Evolutionary conservation across 2,329 filamentous ascomycete species (phyloP).

Genomic region (Clarireedia paspali): DNA sequence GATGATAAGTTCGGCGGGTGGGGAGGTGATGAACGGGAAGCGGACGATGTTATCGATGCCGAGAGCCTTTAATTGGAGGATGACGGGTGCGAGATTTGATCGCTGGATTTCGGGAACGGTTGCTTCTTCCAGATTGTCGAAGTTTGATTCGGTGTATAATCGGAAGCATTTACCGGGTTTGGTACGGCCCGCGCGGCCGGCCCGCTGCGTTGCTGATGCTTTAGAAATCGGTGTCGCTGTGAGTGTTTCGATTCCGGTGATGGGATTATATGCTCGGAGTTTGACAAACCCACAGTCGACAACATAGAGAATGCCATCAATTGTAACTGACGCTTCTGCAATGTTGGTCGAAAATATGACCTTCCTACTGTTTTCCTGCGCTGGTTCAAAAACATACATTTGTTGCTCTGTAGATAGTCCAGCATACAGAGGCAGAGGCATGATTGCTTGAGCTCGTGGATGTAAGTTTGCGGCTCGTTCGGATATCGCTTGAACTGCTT

Average conservation of each 20-base stretch:
- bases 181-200: constrained; percentile 83
- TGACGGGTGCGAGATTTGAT: constrained; percentile 78
- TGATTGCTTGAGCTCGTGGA: constrained; percentile 49
- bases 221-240: constrained; percentile 76
- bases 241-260: constrained; percentile 79
- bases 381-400: constrained; percentile 86
- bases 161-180: constrained; percentile 90
- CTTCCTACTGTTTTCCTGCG: constrained; percentile 76
- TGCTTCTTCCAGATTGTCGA: constrained; percentile 55
- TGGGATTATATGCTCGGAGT: constrained; percentile 75
- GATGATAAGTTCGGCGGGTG: constrained; percentile 75
- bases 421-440: constrained; percentile 77
- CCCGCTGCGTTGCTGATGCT: constrained; percentile 85
- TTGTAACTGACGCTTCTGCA: constrained; percentile 91
- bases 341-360: constrained; percentile 94
- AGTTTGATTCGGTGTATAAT: constrained; percentile 75
- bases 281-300: constrained; percentile 90
- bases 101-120: constrained; percentile 88
- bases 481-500: constrained; percentile 67
- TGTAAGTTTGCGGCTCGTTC: constrained; percentile 61
- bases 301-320: constrained; percentile 85
- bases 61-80: constrained; percentile 88
- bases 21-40: constrained; percentile 82
- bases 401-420: constrained; percentile 86
- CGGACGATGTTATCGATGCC: constrained; percentile 91